phyloP scores from a whole-genome alignment of 2,329 filamentous ascomycete species.

The Lomentospora prolificans region DNA sequence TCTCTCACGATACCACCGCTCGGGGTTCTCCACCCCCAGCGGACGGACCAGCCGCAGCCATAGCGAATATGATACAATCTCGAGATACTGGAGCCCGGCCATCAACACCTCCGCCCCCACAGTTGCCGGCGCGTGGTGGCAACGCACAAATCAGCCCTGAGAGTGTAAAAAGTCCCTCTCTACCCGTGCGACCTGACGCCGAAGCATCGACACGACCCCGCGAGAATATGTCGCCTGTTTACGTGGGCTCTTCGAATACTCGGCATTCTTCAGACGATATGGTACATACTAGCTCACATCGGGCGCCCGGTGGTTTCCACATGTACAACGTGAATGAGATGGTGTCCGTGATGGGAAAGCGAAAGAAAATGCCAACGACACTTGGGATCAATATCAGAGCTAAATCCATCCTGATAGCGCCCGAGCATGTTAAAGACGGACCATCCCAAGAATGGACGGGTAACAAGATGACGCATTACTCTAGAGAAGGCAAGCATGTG shows the following conservation, averaged over 20 bases:
- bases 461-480: constrained; percentile 94
- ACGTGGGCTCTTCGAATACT: background rate
- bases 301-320: constrained; percentile 72
- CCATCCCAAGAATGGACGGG: constrained; percentile 87
- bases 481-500: constrained; percentile 94
- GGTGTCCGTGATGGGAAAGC: constrained; percentile 92
- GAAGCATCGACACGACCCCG: background rate
- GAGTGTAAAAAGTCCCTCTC: constrained; percentile 23
- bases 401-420: constrained; percentile 81
- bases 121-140: background rate
- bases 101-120: constrained; percentile 9
- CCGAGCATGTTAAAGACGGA: constrained; percentile 73
- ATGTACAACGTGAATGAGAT: constrained; percentile 97
- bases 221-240: background rate
- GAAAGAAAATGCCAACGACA: constrained; percentile 97
- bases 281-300: constrained; percentile 7
- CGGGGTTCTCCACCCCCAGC: background rate
- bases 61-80: constrained; percentile 5
- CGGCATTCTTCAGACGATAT: background rate
- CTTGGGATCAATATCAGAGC: constrained; percentile 86
- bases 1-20: background rate
- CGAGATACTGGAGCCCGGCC: background rate
- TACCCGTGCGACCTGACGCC: constrained; percentile 20
- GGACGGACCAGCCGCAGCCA: constrained; percentile 9
- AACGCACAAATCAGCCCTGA: constrained; percentile 13